phyloP scores from a whole-genome alignment of 805 yeast species.

The Pichia occidentalis region DNA sequence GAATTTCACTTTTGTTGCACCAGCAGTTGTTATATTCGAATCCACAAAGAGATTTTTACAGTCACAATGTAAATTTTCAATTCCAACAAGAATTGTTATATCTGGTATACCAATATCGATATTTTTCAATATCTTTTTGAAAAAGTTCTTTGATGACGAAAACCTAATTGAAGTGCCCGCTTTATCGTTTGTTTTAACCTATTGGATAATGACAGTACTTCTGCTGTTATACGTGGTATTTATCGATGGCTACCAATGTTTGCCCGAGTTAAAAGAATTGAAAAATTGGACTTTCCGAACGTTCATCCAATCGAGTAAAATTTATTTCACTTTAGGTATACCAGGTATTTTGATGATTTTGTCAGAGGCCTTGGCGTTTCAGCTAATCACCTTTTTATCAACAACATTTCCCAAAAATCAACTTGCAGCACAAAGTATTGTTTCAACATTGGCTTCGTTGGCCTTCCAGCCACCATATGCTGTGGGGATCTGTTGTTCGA shows the following conservation, averaged over 20 bases:
- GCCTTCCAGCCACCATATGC: conserved; percentile 49
- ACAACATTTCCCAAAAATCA: conserved; percentile 41
- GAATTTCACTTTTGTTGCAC: conserved; percentile 52
- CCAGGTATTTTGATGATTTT: conserved; percentile 52
- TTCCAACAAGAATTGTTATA: conserved; percentile 61
- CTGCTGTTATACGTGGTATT: conserved; percentile 46
- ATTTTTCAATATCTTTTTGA: conserved; percentile 48
- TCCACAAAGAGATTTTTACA: conserved; percentile 67
- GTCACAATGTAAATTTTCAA: conserved; percentile 70
- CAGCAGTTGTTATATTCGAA: conserved; percentile 62
- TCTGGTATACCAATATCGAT: conserved; percentile 65
- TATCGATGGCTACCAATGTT: conserved; percentile 61
- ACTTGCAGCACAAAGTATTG: conserved; percentile 48
- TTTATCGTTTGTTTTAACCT: conserved; percentile 56
- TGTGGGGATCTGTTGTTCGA: conserved; percentile 43
- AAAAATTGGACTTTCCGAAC: conserved; percentile 29
- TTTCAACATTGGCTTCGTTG: conserved; percentile 42
- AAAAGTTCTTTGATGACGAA: conserved; percentile 54
- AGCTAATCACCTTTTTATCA: conserved; percentile 44
- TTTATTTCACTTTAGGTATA: conserved; percentile 39
- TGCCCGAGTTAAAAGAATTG: conserved; percentile 33
- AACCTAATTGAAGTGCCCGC: conserved; percentile 51
- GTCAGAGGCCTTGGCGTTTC: conserved; percentile 52
- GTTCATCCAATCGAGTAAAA: conserved; percentile 5
- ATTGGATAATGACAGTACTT: conserved; percentile 59